Base-by-base conservation (phyloP, 2,329 filamentous ascomycete species). In the Stagonosporopsis cucurbitacearum region DNA sequence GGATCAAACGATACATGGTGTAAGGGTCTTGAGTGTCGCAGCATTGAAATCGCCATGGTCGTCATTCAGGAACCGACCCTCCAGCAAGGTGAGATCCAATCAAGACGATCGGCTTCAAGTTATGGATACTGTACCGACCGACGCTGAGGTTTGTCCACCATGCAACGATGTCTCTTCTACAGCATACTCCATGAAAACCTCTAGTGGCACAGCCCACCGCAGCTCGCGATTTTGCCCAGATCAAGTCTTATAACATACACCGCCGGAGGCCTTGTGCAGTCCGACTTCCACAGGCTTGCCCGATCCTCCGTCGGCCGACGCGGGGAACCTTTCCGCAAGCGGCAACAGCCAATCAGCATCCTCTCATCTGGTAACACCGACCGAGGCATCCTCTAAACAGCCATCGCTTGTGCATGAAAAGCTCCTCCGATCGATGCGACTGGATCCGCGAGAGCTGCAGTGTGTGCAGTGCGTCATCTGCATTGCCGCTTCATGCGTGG, bases 351-450 rank as follows among this genome's bases (percentile, higher is more conserved):
- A 65, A 67, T 65, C 64, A 63, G 49, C 50, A 37, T 45, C 36
- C 50, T 36, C 4, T 9, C 15, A 35, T 30, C 41, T 40, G 42
- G 44, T 45, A 36, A 60, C 48, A 30, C 28, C 56, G 56, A 58
- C 64, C 65, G 64, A 68, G 64, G 65, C 58, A 68, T 64, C 60
- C 54, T 53, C 25, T 23, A 19, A 46, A 22, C 17, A 54, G 46
- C 49, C 52, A 57, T 43, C 45, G 52, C 45, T 58, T 58, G 50
- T 52, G 51, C 42, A 49, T 52, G 41, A 45, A 44, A 50, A 50
- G 20, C 41, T 25, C 49, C 44, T 39, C 60, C 55, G 55, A 40
- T 36, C 49, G 40, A 54, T 54, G 55, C 59, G 28, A 50, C 54
- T 53, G 50, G 45, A 57, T 51, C 52, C 56, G 58, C 59, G 32